Base-by-base conservation (phyloP, 2,329 filamentous ascomycete species). In the Neonectria hederae region DNA sequence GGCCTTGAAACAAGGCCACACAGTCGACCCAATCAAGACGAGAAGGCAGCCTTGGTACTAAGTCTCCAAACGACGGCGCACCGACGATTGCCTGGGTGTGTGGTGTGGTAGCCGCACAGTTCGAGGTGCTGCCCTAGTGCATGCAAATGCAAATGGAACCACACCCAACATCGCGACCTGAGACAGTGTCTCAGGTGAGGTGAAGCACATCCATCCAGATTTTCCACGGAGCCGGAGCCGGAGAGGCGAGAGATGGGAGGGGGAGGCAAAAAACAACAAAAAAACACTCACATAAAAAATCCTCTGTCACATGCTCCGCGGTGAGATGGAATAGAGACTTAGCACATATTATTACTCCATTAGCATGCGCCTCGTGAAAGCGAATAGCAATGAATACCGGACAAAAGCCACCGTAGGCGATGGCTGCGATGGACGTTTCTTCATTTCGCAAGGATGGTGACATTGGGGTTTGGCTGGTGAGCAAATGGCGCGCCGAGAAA, bases 181-280 rank as follows among this genome's bases (percentile, higher is more conserved):
- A 77, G 75, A 78, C 76, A 55, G 1, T 59, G 76, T 78, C 76
- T 78, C 76, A 78, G 76, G 76, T 78, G 70, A 74, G 67, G 62
- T 72, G 65, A 71, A 66, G 68, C 52, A 60, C 53, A 60, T 61
- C 68, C 57, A 66, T 54, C 42, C 49, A 45, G 38, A 51, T 54
- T 52, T 45, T 54, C 62, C 49, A 46, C 54, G 45, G 48, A 52
- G 35, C 46, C 51, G 51, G 54, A 24, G 65, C 66, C 40, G 51
- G 21, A 55, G 45, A 71, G 59, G 57, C 45, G 60, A 65, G 40
- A 40, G 56, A 35, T 48, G 28, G 45, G 53, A 35, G 52, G 28
- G 45, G 53, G 56, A 61, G 46, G 28, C 6, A 40, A 22, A 19
- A 48, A 40, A 48, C 28, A 2, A 30, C 8, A 38, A 38, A n/a